Evolutionary conservation across 257 asterid species (phyloP).

Genomic region (Ocimum tenuiflorum): DNA sequence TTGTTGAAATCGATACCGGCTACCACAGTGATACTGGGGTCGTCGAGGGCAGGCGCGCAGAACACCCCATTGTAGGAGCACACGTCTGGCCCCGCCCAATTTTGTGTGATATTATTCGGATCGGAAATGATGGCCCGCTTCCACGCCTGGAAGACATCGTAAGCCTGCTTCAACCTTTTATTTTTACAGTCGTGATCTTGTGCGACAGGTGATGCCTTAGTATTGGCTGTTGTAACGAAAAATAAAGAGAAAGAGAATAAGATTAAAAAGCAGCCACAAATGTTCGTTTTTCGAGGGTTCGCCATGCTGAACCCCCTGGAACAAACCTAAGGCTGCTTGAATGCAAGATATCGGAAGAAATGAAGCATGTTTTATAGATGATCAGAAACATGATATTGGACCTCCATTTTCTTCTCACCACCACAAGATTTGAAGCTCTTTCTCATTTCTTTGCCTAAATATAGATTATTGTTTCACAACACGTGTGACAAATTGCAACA

Average conservation of each 20-base stretch:
- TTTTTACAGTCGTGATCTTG: no score
- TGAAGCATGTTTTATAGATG: conserved; percentile 32
- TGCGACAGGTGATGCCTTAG: no score
- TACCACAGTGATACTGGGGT: no score
- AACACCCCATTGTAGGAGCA: conserved; percentile 64
- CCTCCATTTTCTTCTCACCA: conserved; percentile 14
- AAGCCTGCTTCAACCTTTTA: conserved; percentile 47
- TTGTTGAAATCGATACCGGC: no score
- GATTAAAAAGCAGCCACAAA: conserved; percentile 44
- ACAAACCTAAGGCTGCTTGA: conserved; percentile 60
- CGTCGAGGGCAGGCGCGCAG: conserved; percentile 30
- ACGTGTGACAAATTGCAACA: no score
- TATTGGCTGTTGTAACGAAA: conserved; percentile 24
- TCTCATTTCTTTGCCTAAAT: conserved; percentile 21
- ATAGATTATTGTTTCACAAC: background rate
- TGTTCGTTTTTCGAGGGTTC: conserved; percentile 38
- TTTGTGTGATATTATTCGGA: conserved; percentile 50
- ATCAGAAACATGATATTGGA: conserved; percentile 14
- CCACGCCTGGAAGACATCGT: conserved; percentile 71
- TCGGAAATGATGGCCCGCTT: conserved; percentile 68
- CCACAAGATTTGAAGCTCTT: conserved; percentile 27
- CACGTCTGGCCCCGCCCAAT: conserved; percentile 69
- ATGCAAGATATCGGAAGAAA: background rate
- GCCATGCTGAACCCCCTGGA: conserved; percentile 48
- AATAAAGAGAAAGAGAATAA: conserved; percentile 19